Evolutionary conservation across 2,329 filamentous ascomycete genomes (phyloP).

Genomic region (Diaporthe aspalathi): DNA sequence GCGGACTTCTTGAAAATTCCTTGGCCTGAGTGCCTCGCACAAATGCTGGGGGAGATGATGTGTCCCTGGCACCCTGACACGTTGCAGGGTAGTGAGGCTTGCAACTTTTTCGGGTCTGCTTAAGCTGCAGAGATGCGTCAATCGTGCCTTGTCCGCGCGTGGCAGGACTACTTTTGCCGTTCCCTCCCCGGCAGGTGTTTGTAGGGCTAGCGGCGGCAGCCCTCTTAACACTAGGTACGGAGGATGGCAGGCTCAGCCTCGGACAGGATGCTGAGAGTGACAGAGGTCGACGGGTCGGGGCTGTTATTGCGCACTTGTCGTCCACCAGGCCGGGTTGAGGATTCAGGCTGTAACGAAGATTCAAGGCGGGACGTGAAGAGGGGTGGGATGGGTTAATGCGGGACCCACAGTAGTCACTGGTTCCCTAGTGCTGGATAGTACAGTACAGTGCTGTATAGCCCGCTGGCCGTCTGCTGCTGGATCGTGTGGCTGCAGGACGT

Average conservation of each 20-base stretch:
- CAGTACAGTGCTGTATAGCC: constrained; percentile 37
- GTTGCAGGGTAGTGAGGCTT: constrained; percentile 68
- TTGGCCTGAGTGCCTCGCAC: constrained; percentile 67
- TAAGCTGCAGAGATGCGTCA: constrained; percentile 67
- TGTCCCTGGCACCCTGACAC: constrained; percentile 66
- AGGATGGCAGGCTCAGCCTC: constrained; percentile 47
- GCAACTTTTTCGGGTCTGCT: constrained; percentile 60
- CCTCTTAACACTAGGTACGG: constrained; percentile 54
- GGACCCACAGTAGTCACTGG: constrained; percentile 48
- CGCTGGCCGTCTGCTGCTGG: constrained; percentile 42
- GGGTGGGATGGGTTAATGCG: constrained; percentile 51
- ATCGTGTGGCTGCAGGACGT: constrained; percentile 48
- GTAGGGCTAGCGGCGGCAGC: constrained; percentile 54
- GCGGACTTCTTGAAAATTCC: constrained; percentile 70
- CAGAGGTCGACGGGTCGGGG: constrained; percentile 28
- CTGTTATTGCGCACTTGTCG: constrained; percentile 28
- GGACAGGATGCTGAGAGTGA: constrained; percentile 37
- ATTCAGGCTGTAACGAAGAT: constrained; percentile 43
- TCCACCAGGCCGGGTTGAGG: constrained; percentile 29
- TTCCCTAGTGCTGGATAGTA: constrained; percentile 42
- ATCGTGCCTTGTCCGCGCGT: constrained; percentile 52
- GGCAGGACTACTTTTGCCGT: constrained; percentile 48
- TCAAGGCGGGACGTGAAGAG: constrained; percentile 45
- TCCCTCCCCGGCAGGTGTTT: constrained; percentile 43
- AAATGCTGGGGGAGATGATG: constrained; percentile 68